Evolutionary conservation across 2,329 filamentous ascomycete species (phyloP).

Genomic region (Shiraia sp.): DNA sequence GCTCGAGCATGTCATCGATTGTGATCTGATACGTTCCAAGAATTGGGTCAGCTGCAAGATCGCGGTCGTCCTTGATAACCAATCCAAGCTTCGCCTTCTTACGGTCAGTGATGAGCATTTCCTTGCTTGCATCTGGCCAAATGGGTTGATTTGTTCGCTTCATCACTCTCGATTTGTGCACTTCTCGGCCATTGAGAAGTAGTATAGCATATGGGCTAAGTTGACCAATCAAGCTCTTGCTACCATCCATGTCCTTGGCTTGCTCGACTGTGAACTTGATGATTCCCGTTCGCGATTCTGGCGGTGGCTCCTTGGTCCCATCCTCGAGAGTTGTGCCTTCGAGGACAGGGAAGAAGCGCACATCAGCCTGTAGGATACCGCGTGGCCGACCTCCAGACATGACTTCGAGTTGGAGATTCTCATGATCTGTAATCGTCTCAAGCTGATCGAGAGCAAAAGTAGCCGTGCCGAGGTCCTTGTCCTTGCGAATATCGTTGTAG

Average conservation of each 20-base stretch:
- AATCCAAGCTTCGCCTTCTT: slow-evolving; percentile 88
- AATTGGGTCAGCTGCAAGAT: slow-evolving; percentile 78
- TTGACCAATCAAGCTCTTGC: slow-evolving; percentile 86
- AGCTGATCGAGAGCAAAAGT: slow-evolving; percentile 84
- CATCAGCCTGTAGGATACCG: slow-evolving; percentile 76
- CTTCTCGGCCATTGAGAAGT: slow-evolving; percentile 87
- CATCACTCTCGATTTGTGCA: slow-evolving; percentile 86
- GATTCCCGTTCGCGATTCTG: slow-evolving; percentile 92
- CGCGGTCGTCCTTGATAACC: slow-evolving; percentile 93
- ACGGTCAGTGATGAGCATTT: slow-evolving; percentile 91
- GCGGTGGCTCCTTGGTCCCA: slow-evolving; percentile 77
- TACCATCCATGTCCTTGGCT: slow-evolving; percentile 91
- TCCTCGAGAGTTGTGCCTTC: slow-evolving; percentile 72
- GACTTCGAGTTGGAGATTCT: slow-evolving; percentile 84
- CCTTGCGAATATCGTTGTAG: slow-evolving; percentile 94
- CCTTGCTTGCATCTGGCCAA: slow-evolving; percentile 90
- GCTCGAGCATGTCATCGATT: slow-evolving; percentile 87
- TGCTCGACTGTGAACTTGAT: slow-evolving; percentile 91
- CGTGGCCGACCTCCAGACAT: slow-evolving; percentile 81
- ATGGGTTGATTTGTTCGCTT: slow-evolving; percentile 98
- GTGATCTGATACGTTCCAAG: slow-evolving; percentile 95
- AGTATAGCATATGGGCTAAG: slow-evolving; percentile 90
- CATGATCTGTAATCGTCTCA: slow-evolving; percentile 74
- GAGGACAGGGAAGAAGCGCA: slow-evolving; percentile 94
- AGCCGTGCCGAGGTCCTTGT: slow-evolving; percentile 88